Percentiles rank a stretch among this genome's conserved stretches.
phyloP scores from a whole-genome alignment of 1,284 basidiomycete species.

The Fomitiporia mediterranea region DNA sequence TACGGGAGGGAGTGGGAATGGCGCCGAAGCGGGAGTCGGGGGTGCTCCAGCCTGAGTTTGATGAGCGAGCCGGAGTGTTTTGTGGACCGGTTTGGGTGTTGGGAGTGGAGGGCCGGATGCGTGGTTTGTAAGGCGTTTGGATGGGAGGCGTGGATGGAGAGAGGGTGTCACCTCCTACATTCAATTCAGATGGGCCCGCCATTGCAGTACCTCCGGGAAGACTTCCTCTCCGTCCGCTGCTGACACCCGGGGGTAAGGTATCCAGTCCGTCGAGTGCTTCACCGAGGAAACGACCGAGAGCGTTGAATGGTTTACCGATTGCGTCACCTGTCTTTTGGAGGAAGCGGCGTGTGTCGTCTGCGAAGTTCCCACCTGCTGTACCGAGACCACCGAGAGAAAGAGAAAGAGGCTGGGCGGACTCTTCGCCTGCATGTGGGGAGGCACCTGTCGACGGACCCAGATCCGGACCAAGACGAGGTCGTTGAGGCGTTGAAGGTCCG shows the following conservation, averaged over 20 bases:
- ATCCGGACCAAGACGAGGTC: not conserved
- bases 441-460: constrained; percentile 26
- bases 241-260: constrained; percentile 31
- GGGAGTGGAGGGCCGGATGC: constrained; percentile 50
- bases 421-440: constrained; percentile 70
- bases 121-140: constrained; percentile 70
- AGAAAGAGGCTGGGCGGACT: constrained; percentile 74
- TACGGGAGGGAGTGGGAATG: constrained; percentile 14
- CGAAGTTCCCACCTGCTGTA: constrained; percentile 49
- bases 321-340: constrained; percentile 86
- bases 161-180: constrained; percentile 25
- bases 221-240: constrained; percentile 30
- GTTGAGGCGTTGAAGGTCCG: not conserved
- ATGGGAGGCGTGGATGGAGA: constrained; percentile 38
- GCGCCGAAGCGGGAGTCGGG: constrained; percentile 5
- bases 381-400: constrained; percentile 48
- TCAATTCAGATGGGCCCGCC: constrained; percentile 37
- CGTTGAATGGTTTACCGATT: constrained; percentile 82
- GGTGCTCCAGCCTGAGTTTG: constrained; percentile 12
- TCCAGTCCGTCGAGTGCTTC: constrained; percentile 61
- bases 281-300: constrained; percentile 82
- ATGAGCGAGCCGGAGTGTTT: constrained; percentile 5
- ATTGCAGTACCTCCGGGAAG: constrained; percentile 16
- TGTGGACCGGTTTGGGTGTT: constrained; percentile 9
- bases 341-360: constrained; percentile 76